phyloP scores from a whole-genome alignment of 306 rosid genomes.

The Begonia masoniana region DNA sequence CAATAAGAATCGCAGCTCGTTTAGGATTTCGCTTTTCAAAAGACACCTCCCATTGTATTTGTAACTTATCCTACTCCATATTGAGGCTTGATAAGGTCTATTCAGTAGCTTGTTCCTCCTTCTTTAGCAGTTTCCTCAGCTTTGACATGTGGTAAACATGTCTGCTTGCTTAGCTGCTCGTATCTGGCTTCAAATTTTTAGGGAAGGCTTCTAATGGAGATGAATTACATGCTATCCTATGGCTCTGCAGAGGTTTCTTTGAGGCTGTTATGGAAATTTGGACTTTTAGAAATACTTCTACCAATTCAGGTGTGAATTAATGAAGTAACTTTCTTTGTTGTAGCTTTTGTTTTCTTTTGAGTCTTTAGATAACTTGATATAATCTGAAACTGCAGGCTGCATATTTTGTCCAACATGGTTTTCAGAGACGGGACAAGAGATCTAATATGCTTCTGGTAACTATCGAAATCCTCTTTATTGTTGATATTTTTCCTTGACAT shows the following conservation, averaged over 20 bases:
- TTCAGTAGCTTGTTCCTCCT: slow-evolving; percentile 7
- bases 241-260: slow-evolving; percentile 86
- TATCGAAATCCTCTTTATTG: neutral
- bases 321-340: too few species aligned
- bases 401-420: slow-evolving; percentile 55
- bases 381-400: slow-evolving; percentile 53
- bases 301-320: slow-evolving; percentile 46
- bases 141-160: slow-evolving; percentile 1
- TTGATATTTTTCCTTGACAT: neutral
- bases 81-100: slow-evolving; percentile 69
- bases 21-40: slow-evolving; percentile 60
- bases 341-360: neutral
- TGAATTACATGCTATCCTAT: slow-evolving; percentile 80
- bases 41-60: slow-evolving; percentile 63
- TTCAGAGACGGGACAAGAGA: slow-evolving; percentile 66
- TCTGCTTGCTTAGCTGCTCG: slow-evolving; percentile 10
- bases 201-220: slow-evolving; percentile 82
- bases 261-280: slow-evolving; percentile 71
- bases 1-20: slow-evolving; percentile 77
- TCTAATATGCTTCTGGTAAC: slow-evolving; percentile 90
- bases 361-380: neutral
- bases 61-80: slow-evolving; percentile 34
- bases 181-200: slow-evolving; percentile 18
- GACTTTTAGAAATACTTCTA: slow-evolving; percentile 72
- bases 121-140: slow-evolving; percentile 6